These are phyloP conservation scores for Cutaneotrichosporon sp. DNA, from an alignment of 1,284 basidiomycete genomes.

Conservation along the genomic window DNA sequence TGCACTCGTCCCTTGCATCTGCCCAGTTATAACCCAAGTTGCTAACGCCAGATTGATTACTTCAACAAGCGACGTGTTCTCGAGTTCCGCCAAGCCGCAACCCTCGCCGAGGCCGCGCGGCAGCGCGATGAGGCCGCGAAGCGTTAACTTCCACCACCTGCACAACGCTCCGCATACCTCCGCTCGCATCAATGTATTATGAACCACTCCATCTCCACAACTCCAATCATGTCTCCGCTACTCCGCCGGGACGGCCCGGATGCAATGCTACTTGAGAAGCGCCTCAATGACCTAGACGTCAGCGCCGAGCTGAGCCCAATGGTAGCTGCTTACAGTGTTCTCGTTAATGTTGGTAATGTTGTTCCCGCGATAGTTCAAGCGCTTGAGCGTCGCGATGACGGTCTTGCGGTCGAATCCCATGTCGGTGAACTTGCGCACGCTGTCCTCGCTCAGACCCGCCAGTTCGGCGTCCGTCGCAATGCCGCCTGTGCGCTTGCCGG, in stretches of 20 bases:
- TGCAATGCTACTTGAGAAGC: constrained; percentile 33
- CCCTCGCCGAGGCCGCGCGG: constrained; percentile 39
- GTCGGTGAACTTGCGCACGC: constrained; percentile 51
- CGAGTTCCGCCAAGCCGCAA: constrained; percentile 47
- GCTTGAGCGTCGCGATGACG: constrained; percentile 75
- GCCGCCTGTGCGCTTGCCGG: constrained; percentile 21
- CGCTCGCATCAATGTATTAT: constrained; percentile 9
- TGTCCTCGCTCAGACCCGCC: constrained; percentile 51
- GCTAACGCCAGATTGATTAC: constrained; percentile 47
- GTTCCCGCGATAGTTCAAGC: constrained; percentile 79
- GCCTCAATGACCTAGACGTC: constrained; percentile 42
- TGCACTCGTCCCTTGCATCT: too few species aligned
- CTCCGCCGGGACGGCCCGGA: background rate
- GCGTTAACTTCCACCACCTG: too few species aligned
- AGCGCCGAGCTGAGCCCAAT: background rate
- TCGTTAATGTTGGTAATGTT: constrained; percentile 46
- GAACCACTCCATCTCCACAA: constrained; percentile 13
- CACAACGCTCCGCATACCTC: background rate
- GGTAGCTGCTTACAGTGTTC: constrained; percentile 31
- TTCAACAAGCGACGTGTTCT: constrained; percentile 51
- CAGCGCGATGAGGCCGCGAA: constrained; percentile 23
- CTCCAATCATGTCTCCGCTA: background rate
- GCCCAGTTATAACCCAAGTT: too few species aligned
- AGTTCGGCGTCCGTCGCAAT: constrained; percentile 42
- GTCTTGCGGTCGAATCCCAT: constrained; percentile 51